Evolutionary conservation across 352 stramenopile species (phyloP).

Genomic region (Pythium brassicae): DNA sequence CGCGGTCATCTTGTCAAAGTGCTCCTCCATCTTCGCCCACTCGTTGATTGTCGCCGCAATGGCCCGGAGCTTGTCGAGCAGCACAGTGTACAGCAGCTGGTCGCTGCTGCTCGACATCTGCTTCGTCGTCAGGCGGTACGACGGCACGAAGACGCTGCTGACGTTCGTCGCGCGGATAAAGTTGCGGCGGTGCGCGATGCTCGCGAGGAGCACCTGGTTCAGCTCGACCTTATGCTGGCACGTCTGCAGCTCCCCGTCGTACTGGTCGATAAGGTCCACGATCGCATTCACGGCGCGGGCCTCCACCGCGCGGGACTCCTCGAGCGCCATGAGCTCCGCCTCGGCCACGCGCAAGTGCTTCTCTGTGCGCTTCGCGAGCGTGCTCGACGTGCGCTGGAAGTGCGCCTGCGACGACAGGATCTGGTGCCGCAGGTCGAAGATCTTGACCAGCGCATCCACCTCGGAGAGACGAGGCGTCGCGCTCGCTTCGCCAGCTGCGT

Average conservation of each 20-base stretch:
- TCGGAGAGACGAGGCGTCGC: conserved; percentile 32
- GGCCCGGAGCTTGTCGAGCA: conserved; percentile 63
- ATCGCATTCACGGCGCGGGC: conserved; percentile 42
- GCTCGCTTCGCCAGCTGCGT: conserved; percentile 19
- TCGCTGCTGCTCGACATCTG: conserved; percentile 69
- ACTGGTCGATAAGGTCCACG: conserved; percentile 47
- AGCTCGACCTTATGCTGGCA: conserved; percentile 52
- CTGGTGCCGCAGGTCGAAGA: conserved; percentile 73
- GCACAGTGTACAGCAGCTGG: conserved; percentile 64
- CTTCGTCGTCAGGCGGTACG: conserved; percentile 60
- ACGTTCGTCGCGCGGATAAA: conserved; percentile 64
- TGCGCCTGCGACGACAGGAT: conserved; percentile 66
- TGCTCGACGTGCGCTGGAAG: conserved; percentile 53
- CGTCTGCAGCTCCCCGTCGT: conserved; percentile 45
- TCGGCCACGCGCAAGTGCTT: conserved; percentile 50
- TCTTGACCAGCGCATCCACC: conserved; percentile 60
- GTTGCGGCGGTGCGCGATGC: conserved; percentile 56
- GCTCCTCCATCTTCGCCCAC: conserved; percentile 66
- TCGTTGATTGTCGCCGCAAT: conserved; percentile 61
- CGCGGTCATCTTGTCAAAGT: conserved; percentile 63
- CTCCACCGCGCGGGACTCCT: conserved; percentile 40
- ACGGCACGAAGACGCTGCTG: conserved; percentile 57
- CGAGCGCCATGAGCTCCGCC: conserved; percentile 54
- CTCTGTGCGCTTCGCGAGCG: conserved; percentile 49
- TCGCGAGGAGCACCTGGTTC: conserved; percentile 57